These are phyloP conservation scores for Globisporangium perplexum DNA, from an alignment of 352 stramenopile genomes.

Conservation along the genomic window DNA sequence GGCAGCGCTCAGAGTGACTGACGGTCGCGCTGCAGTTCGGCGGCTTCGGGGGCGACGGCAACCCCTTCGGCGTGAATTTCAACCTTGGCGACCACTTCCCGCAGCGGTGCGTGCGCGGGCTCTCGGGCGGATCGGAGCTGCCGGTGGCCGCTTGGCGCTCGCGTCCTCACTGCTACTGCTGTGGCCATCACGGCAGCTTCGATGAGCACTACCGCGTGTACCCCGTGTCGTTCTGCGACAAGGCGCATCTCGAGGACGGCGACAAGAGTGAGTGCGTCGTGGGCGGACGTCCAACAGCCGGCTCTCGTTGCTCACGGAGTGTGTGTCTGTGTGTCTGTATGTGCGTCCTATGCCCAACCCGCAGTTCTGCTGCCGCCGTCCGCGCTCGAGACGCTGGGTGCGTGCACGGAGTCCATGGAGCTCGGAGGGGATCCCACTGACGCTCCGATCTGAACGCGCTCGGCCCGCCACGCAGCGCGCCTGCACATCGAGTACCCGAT, in stretches of 20 bases:
- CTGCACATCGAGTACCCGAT: slow-evolving; percentile 99
- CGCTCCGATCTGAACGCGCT: slow-evolving; percentile 1
- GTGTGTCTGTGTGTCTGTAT: not conserved
- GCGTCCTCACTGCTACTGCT: too few relatives aligned
- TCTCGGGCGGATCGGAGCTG: too few relatives aligned
- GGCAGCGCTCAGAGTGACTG: not conserved
- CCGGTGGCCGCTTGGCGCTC: too few relatives aligned
- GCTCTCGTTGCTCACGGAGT: not conserved
- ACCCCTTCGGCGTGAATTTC: slow-evolving; percentile 82
- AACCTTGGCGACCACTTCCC: slow-evolving; percentile 65
- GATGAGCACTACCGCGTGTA: slow-evolving; percentile 87
- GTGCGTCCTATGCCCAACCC: not conserved
- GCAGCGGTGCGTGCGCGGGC: slow-evolving; percentile 40
- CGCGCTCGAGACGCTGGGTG: slow-evolving; percentile 95
- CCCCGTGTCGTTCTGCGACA: slow-evolving; percentile 84
- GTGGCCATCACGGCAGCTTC: slow-evolving; percentile 32
- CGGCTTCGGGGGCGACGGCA: slow-evolving; percentile 62
- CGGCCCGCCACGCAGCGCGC: slow-evolving; percentile 28
- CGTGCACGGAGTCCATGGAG: too few relatives aligned
- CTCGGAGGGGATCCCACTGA: too few relatives aligned
- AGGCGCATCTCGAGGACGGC: slow-evolving; percentile 83
- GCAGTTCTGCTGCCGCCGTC: slow-evolving; percentile 94
- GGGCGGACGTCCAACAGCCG: not conserved
- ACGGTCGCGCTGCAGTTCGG: slow-evolving; percentile 50
- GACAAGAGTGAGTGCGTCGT: slow-evolving; percentile 68